A percentile compares a stretch with the other conserved stretches of the same genome.
These are phyloP conservation scores for Dioszegia aurantiaca DNA, from an alignment of 768 basidiomycete genomes.

Conservation along the genomic window DNA sequence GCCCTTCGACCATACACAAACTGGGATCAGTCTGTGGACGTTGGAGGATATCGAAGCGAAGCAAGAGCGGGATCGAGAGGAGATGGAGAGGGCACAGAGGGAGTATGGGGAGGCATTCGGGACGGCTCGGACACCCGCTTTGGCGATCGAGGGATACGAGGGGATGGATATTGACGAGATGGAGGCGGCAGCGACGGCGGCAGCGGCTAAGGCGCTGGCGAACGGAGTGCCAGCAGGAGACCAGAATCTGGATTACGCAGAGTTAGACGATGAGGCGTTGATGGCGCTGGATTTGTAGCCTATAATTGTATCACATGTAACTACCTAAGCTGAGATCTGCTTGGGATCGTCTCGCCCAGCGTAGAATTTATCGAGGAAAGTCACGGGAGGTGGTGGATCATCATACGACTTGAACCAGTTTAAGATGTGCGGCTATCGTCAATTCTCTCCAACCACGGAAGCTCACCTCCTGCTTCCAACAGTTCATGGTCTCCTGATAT, in stretches of 20 bases:
- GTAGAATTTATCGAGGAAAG: conserved; percentile 53
- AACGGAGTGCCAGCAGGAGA: conserved; percentile 29
- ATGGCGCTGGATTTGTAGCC: conserved; percentile 28
- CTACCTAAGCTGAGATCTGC: conserved; percentile 38
- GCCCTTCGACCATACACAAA: conserved; percentile 92
- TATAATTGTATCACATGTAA: conserved; percentile 8
- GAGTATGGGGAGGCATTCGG: conserved; percentile 49
- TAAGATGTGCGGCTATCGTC: conserved; percentile 51
- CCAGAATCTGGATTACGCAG: conserved; percentile 21
- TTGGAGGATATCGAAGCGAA: conserved; percentile 84
- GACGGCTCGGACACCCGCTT: conserved; percentile 6
- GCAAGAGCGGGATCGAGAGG: conserved; percentile 74
- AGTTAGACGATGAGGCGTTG: conserved; percentile 29
- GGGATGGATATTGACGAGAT: conserved; percentile 12
- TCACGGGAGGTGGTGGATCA: conserved; percentile 44
- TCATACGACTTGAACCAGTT: conserved; percentile 52
- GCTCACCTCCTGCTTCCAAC: conserved; percentile 73
- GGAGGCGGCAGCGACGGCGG: background rate
- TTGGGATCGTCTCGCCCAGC: conserved; percentile 50
- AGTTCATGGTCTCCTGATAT: conserved; percentile 90
- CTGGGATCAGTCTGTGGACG: conserved; percentile 84
- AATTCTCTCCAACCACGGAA: background rate
- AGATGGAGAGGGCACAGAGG: conserved; percentile 56
- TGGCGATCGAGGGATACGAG: conserved; percentile 14
- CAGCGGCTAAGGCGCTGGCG: conserved; percentile 30